phyloP scores from a whole-genome alignment of 1,284 basidiomycete species.

The Tilletia indica region DNA sequence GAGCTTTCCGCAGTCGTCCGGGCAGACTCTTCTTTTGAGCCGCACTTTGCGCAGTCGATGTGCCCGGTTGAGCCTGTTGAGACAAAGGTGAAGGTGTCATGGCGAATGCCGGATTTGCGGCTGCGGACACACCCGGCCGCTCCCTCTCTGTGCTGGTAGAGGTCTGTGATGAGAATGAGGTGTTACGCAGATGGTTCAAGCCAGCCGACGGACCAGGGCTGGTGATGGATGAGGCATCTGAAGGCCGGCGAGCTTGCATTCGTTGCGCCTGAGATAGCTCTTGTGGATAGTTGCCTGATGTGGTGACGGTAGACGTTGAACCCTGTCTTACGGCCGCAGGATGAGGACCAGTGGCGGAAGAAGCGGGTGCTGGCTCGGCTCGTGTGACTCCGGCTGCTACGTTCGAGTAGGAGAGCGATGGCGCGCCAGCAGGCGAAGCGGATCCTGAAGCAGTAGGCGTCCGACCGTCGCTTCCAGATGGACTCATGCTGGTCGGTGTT shows the following conservation, averaged over 20 bases:
- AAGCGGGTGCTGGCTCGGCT: not conserved
- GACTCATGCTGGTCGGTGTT: not conserved
- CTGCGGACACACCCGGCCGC: slow-evolving; percentile 18
- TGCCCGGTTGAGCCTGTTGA: slow-evolving; percentile 25
- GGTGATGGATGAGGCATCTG: slow-evolving; percentile 8
- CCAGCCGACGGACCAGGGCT: not conserved
- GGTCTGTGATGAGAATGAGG: slow-evolving; percentile 21
- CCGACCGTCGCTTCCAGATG: not conserved
- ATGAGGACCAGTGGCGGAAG: too few relatives aligned
- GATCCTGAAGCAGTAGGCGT: slow-evolving; percentile 3
- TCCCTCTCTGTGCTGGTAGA: slow-evolving; percentile 14
- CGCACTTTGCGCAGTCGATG: slow-evolving; percentile 3
- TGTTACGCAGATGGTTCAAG: slow-evolving; percentile 7
- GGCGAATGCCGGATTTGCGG: slow-evolving; percentile 1
- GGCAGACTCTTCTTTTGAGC: slow-evolving; percentile 44
- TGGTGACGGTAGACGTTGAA: too few relatives aligned
- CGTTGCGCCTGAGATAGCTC: not conserved
- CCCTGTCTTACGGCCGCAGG: too few relatives aligned
- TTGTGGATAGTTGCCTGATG: not conserved
- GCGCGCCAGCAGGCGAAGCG: not conserved
- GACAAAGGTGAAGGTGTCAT: slow-evolving; percentile 50
- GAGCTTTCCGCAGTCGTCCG: slow-evolving; percentile 46
- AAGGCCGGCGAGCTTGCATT: not conserved
- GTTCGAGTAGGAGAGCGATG: slow-evolving; percentile 14
- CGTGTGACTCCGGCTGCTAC: slow-evolving; percentile 17